These are phyloP conservation scores for Aciculosporium take DNA, from an alignment of 2,329 filamentous ascomycete species.

Conservation along the genomic window DNA sequence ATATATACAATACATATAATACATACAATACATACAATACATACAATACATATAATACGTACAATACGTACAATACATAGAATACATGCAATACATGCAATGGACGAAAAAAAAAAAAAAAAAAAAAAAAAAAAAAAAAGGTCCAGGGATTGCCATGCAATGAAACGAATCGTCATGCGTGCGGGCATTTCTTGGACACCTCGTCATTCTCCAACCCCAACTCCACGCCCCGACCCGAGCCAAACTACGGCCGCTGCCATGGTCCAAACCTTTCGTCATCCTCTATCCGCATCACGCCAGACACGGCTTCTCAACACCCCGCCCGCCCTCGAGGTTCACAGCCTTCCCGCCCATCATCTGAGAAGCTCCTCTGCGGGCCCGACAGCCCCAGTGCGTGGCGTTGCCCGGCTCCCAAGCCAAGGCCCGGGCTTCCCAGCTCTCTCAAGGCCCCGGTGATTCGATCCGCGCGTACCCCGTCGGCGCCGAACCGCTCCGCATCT, in stretches of 20 bases:
- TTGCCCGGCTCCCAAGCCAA: constrained; percentile 5
- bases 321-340: constrained; percentile 4
- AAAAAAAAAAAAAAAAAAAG: not conserved
- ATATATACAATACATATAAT: too few species aligned
- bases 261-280: not conserved
- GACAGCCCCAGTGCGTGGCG: constrained; percentile 7
- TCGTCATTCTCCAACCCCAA: too few species aligned
- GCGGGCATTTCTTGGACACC: too few species aligned
- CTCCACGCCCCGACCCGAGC: not conserved
- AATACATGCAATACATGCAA: too few species aligned
- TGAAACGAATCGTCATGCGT: too few species aligned
- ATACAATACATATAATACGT: too few species aligned
- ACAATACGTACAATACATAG: too few species aligned
- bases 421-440: too few species aligned
- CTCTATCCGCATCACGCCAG: not conserved
- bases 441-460: constrained; percentile 8
- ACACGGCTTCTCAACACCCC: not conserved
- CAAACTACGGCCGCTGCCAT: too few species aligned
- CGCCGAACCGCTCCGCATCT: constrained; percentile 6
- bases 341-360: constrained; percentile 3
- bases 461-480: constrained; percentile 4
- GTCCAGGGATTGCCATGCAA: not conserved
- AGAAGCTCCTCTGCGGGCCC: constrained; percentile 7
- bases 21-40: too few species aligned
- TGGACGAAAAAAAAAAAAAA: too few species aligned